Evolutionary conservation across 1,139 yeast species (phyloP).

Genomic region (Blastobotrys illinoisensis): DNA sequence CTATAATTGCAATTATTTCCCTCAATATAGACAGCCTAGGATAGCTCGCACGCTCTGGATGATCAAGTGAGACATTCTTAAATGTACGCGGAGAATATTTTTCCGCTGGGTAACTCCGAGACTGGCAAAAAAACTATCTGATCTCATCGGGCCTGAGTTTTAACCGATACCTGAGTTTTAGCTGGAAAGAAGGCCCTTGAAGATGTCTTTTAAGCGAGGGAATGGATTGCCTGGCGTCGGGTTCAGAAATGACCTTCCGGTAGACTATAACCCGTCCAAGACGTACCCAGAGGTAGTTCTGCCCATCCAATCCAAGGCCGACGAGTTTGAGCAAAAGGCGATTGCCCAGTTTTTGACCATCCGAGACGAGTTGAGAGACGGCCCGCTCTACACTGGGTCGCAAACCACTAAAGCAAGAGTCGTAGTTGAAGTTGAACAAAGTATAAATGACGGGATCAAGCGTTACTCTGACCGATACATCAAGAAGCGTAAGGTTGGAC

Average conservation of each 20-base stretch:
- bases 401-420: conserved; percentile 19
- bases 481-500: conserved; percentile 67
- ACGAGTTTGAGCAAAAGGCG: conserved; percentile 49
- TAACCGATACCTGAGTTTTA: not conserved
- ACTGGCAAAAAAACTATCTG: not conserved
- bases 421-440: conserved; percentile 27
- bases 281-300: conserved; percentile 28
- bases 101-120: not conserved
- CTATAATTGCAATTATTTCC: too few relatives aligned
- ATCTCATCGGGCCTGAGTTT: not conserved
- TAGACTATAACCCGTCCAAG: conserved; percentile 21
- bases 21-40: not conserved
- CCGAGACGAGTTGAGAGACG: conserved; percentile 54
- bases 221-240: not conserved
- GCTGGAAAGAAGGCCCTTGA: too few relatives aligned
- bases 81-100: not conserved
- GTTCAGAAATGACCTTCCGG: not conserved
- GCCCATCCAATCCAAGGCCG: conserved; percentile 66
- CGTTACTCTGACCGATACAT: conserved; percentile 40
- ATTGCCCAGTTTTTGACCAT: conserved; percentile 63
- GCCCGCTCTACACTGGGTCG: conserved; percentile 76
- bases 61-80: not conserved
- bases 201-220: not conserved
- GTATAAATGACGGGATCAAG: conserved; percentile 30
- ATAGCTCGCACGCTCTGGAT: not conserved